Evolutionary conservation across 73 alveolate species (phyloP).

Genomic region (Paraurostyla sp.): DNA sequence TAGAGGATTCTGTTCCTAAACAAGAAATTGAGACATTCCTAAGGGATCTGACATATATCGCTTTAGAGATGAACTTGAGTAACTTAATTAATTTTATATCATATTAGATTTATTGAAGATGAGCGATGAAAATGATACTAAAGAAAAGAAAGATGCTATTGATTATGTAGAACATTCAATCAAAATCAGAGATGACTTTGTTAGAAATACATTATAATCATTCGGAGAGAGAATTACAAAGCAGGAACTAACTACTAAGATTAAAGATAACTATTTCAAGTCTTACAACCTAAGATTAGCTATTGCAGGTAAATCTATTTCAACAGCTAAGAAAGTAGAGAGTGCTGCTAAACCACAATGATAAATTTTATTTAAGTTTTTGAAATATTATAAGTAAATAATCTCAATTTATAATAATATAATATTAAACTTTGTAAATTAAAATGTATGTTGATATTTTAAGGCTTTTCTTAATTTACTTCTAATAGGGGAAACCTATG

Average conservation of each 20-base stretch:
- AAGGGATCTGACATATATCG: conserved; percentile 24
- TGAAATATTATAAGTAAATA: not conserved
- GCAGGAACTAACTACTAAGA: not conserved
- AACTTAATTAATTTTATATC: not conserved
- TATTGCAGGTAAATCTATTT: not conserved
- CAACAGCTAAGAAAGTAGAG: not conserved
- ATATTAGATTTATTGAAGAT: not conserved
- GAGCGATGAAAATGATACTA: not conserved
- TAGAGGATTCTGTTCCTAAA: conserved; percentile 8
- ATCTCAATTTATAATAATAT: too few relatives aligned
- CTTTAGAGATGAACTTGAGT: conserved; percentile 48
- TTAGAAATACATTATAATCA: not conserved
- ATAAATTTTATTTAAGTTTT: not conserved
- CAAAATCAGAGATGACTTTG: not conserved
- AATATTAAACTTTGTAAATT: not conserved
- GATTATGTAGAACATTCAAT: not conserved
- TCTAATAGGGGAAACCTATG: conserved; percentile 40
- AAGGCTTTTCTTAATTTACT: not conserved
- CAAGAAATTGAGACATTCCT: conserved; percentile 3
- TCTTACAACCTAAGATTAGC: conserved; percentile 35
- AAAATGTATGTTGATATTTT: not conserved
- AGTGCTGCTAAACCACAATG: conserved; percentile 14
- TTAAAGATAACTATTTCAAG: conserved; percentile 13
- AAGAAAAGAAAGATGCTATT: conserved; percentile 27
- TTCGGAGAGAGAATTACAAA: conserved; percentile 6